Evolutionary conservation across 352 stramenopile species (phyloP).

Genomic region (Phytophthora ohioensis): DNA sequence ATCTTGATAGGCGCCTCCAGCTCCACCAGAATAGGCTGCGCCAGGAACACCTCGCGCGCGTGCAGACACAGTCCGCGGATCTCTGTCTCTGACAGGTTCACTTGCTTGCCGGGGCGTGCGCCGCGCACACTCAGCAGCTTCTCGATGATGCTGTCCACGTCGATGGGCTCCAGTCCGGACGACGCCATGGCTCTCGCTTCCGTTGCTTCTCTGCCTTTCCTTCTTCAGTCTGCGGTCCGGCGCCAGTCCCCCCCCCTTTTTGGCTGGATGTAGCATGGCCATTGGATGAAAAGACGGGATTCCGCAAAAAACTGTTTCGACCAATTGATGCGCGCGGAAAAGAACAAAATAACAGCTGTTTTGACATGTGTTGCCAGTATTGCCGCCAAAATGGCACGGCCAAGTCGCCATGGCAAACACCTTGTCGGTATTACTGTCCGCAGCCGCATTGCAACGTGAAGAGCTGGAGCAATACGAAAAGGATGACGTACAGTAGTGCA

Average conservation of each 20-base stretch:
- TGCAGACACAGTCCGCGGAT: conserved; percentile 98
- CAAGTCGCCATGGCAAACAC: not conserved
- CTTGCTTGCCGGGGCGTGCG: conserved; percentile 89
- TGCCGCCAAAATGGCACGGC: not conserved
- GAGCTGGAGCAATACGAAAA: not conserved
- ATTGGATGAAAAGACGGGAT: conserved; percentile 28
- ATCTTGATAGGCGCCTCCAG: conserved; percentile 99
- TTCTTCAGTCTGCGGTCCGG: conserved; percentile 35
- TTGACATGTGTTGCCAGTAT: not conserved
- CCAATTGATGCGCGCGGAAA: conserved; percentile 18
- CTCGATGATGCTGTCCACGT: conserved; percentile 90
- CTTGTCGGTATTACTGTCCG: not conserved
- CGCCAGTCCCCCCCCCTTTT: conserved; percentile 29
- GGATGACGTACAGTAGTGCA: not conserved
- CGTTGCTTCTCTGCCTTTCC: conserved; percentile 39
- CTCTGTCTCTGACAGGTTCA: conserved; percentile 96
- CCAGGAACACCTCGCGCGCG: conserved; percentile 97
- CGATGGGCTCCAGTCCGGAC: conserved; percentile 77
- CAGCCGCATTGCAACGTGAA: not conserved
- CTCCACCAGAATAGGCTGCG: conserved; percentile 98
- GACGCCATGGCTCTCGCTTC: conserved; percentile 47
- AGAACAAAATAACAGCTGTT: conserved; percentile 27
- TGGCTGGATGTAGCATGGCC: conserved; percentile 18
- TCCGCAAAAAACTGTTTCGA: conserved; percentile 23
- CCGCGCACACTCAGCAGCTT: conserved; percentile 92